Evolutionary conservation across 1,139 yeast genomes (phyloP), one percentile per base, ranked within the genome.

Genomic region (Geotrichum klebahnii): DNA sequence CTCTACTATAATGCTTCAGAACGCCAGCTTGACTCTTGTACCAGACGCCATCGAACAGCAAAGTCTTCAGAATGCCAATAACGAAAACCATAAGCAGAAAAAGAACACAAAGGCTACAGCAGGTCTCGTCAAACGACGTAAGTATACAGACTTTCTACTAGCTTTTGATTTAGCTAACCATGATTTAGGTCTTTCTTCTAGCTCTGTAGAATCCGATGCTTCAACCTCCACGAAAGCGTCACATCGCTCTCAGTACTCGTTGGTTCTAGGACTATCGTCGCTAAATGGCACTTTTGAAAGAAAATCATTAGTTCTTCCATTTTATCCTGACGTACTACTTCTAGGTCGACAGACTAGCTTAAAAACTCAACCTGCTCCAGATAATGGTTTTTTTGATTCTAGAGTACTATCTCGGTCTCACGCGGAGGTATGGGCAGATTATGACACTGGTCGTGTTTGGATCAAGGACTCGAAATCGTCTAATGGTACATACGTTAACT

Each of bases 321-420:
- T 78, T 53, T 77, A 74, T 54, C 98, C 99, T 0, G 90, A 87
- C 22, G 82, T 89, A 1, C 70, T 92, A 50, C 87, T 87, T 62
- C 73, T 92, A 23, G 98, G 99, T 1, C 77, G 99, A 50, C 98
- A 83, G 49, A 78, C 83, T 42, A 88, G 85, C 52, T 79, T 84
- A 16, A 84, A 80, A 59, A 79, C 84, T 47, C 77, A 78, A 56
- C 90, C 95, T 9, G 80, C 82, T 51, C 78, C 84, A 5, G 82
- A 85, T 37, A 94, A 94, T 65, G 98, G 98, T 0, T 90, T 79
- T 66, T 92, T 92, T 63, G 98, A 92, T 65, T 88, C 97, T 6
- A 74, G 98, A 35, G 98, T 94, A 12, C 75, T 92, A 47, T 84
- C 95, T 41, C 74, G 99, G 57, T 92, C 86, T 61, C 99, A 92